These are phyloP conservation scores for Colletotrichum musae DNA, from an alignment of 2,329 filamentous ascomycete species.

Conservation along the genomic window DNA sequence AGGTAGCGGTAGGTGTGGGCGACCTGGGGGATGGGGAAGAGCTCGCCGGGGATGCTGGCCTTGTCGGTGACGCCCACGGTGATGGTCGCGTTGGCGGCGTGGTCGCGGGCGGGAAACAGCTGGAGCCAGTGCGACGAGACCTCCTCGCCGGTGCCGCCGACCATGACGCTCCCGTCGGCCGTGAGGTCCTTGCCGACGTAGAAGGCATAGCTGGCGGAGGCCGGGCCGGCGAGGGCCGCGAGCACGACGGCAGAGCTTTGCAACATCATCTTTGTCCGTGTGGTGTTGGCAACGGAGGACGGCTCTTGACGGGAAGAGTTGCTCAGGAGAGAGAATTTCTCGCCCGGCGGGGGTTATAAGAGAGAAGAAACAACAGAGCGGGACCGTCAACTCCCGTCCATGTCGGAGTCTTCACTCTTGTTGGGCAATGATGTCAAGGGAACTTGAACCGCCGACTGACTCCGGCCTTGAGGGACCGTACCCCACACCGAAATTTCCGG, in stretches of 20 bases:
- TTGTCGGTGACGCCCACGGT: conserved; percentile 58
- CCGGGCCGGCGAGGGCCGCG: conserved; percentile 39
- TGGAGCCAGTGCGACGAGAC: conserved; percentile 63
- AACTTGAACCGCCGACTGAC: conserved; percentile 24
- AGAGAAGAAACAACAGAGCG: conserved; percentile 10
- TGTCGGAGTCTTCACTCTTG: conserved; percentile 14
- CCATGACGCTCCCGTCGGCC: conserved; percentile 56
- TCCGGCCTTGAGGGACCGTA: conserved; percentile 5
- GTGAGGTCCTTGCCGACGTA: conserved; percentile 63
- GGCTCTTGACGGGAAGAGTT: conserved; percentile 1
- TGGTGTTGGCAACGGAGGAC: not conserved
- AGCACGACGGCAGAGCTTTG: conserved; percentile 30
- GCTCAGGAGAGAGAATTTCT: not conserved
- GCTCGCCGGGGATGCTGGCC: conserved; percentile 52
- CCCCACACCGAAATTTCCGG: conserved; percentile 39
- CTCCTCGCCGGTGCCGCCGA: conserved; percentile 63
- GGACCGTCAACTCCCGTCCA: not conserved
- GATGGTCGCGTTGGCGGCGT: conserved; percentile 57
- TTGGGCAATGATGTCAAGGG: conserved; percentile 27
- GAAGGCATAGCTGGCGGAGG: conserved; percentile 61
- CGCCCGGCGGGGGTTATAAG: too few relatives aligned
- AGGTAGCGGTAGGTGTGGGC: conserved; percentile 46
- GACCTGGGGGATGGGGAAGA: conserved; percentile 46
- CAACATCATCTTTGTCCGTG: conserved; percentile 27
- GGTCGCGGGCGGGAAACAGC: conserved; percentile 57